Evolutionary conservation across 345 rosid genomes (phyloP).

Genomic region (Geranium rotundifolium): DNA sequence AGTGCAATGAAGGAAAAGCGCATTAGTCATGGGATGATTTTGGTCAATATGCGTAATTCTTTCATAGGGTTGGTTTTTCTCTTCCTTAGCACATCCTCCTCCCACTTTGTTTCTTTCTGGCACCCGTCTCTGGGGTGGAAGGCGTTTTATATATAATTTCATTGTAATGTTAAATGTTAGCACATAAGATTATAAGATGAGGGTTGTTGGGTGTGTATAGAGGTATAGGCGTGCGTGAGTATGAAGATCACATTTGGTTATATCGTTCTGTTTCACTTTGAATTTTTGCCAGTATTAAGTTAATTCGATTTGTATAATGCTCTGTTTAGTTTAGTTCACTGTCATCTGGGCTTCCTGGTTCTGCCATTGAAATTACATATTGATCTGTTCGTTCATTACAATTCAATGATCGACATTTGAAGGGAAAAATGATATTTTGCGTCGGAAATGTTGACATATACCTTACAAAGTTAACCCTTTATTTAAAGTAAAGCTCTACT

Average conservation of each 20-base stretch:
- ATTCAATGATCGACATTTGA: too few relatives aligned
- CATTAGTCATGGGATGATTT: neutral
- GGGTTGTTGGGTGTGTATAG: constrained; percentile 24
- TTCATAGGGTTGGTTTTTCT: neutral
- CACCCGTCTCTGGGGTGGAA: constrained; percentile 13
- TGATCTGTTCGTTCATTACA: too few relatives aligned
- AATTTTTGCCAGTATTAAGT: neutral
- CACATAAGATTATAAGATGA: constrained; percentile 32
- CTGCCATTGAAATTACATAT: too few relatives aligned
- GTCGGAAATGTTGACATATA: too few relatives aligned
- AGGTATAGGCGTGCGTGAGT: constrained; percentile 22
- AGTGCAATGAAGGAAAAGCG: neutral
- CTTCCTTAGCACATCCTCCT: neutral
- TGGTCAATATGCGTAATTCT: neutral
- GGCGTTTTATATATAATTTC: constrained; percentile 9
- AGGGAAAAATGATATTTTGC: too few relatives aligned
- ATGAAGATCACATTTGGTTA: neutral
- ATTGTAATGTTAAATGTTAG: constrained; percentile 14
- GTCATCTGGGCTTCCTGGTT: neutral
- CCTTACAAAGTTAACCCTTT: too few relatives aligned
- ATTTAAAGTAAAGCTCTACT: too few relatives aligned
- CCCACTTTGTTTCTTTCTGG: constrained; percentile 8
- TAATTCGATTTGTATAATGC: neutral
- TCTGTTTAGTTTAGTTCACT: neutral
- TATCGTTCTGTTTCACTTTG: neutral